Conservation (phyloP, 2,329 filamentous ascomycete genomes). For the Penicillium sp. region DNA sequence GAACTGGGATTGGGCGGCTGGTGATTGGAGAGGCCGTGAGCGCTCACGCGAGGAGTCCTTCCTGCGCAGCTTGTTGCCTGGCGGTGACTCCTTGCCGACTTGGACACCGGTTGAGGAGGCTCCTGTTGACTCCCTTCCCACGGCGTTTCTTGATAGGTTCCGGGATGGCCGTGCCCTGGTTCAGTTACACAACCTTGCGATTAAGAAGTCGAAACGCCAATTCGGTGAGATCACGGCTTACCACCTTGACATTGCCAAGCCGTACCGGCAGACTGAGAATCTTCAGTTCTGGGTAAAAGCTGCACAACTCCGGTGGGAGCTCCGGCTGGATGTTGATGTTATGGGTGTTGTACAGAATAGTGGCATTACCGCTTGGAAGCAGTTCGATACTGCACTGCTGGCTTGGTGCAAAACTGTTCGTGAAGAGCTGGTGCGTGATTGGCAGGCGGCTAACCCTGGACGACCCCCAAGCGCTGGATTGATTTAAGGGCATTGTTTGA, state of each 20-base stretch:
- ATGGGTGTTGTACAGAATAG: slow-evolving; percentile 79
- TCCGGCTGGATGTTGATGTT: slow-evolving; percentile 77
- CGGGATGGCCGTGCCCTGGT: slow-evolving; percentile 80
- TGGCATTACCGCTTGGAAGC: slow-evolving; percentile 66
- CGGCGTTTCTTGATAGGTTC: slow-evolving; percentile 70
- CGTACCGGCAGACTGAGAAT: slow-evolving; percentile 91
- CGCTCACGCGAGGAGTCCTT: slow-evolving; percentile 79
- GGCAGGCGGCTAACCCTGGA: slow-evolving; percentile 46
- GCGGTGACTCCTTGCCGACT: slow-evolving; percentile 59
- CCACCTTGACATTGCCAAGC: slow-evolving; percentile 91
- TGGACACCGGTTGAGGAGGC: slow-evolving; percentile 62
- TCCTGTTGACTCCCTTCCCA: slow-evolving; percentile 40
- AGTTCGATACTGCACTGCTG: slow-evolving; percentile 79
- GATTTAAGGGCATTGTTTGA: slow-evolving; percentile 18
- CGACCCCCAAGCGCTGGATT: slow-evolving; percentile 26
- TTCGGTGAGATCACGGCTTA: slow-evolving; percentile 88
- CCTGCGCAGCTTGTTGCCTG: slow-evolving; percentile 68
- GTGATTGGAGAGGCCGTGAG: slow-evolving; percentile 74
- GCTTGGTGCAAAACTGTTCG: slow-evolving; percentile 81
- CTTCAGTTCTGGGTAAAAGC: slow-evolving; percentile 95
- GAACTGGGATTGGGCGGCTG: slow-evolving; percentile 75
- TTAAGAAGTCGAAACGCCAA: slow-evolving; percentile 77
- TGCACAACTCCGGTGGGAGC: slow-evolving; percentile 89
- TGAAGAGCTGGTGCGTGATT: slow-evolving; percentile 77
- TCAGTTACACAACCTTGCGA: slow-evolving; percentile 83